Conservation (phyloP, 2,329 filamentous ascomycete species). For the Aspergillus pseudonomiae region DNA sequence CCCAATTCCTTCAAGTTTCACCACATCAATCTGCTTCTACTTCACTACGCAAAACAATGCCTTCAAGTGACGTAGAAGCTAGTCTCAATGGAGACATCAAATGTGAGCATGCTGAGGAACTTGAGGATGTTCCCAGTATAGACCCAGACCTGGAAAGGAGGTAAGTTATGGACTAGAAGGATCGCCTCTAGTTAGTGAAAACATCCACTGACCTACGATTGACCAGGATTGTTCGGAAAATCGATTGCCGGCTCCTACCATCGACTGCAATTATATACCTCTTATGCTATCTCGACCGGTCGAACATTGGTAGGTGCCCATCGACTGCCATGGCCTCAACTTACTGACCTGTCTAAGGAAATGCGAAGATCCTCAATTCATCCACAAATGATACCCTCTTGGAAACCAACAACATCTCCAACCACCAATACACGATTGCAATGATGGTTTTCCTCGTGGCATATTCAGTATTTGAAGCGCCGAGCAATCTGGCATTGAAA, state of each 20-base stretch:
- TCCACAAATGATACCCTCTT: constrained; percentile 41
- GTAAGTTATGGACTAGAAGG: not conserved
- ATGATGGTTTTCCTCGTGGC: constrained; percentile 41
- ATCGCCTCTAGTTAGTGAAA: fast-evolving
- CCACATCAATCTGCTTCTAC: not conserved
- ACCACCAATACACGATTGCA: constrained; percentile 21
- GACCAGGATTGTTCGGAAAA: not conserved
- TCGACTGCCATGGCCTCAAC: not conserved
- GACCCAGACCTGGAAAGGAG: not conserved
- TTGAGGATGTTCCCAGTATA: not conserved
- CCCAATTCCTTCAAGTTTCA: not conserved
- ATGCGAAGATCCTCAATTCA: constrained; percentile 45
- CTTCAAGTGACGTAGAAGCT: not conserved
- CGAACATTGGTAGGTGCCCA: constrained; percentile 30
- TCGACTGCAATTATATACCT: constrained; percentile 23
- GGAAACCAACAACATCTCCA: constrained; percentile 19
- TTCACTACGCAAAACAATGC: not conserved
- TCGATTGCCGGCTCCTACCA: not conserved
- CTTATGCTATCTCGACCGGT: constrained; percentile 36
- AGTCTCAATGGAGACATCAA: not conserved
- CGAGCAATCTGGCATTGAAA: constrained; percentile 26
- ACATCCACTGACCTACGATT: not conserved
- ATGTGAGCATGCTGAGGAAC: not conserved
- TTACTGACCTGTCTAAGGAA: constrained; percentile 27
- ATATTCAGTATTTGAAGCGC: constrained; percentile 26